phyloP scores from a whole-genome alignment of 495 filamentous ascomycete genomes.

The Parathielavia appendiculata region DNA sequence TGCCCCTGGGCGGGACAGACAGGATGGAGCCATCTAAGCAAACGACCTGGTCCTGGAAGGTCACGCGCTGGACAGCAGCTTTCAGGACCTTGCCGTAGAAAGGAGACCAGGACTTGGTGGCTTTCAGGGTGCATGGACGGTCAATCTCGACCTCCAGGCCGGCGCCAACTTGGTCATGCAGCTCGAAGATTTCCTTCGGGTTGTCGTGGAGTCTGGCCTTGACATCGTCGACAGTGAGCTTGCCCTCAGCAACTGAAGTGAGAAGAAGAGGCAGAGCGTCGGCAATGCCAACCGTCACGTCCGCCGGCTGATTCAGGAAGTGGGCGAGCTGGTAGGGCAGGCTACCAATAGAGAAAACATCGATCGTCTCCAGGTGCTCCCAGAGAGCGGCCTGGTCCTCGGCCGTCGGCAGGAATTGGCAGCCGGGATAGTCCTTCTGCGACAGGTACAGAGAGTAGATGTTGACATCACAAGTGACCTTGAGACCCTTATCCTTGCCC shows the following conservation, averaged over 20 bases:
- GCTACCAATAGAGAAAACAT: conserved; percentile 80
- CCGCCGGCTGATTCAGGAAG: conserved; percentile 44
- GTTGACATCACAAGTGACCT: conserved; percentile 80
- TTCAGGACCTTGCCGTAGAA: conserved; percentile 66
- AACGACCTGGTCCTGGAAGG: conserved; percentile 69
- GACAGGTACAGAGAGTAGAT: conserved; percentile 77
- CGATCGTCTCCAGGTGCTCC: conserved; percentile 71
- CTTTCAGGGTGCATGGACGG: conserved; percentile 57
- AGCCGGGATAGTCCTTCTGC: conserved; percentile 67
- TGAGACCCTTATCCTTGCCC: conserved; percentile 75
- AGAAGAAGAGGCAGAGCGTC: conserved; percentile 74
- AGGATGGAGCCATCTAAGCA: conserved; percentile 68
- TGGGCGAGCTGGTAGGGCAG: conserved; percentile 73
- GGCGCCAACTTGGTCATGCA: conserved; percentile 74
- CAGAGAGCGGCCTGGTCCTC: conserved; percentile 74
- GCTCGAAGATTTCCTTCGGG: conserved; percentile 79
- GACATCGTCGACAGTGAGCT: conserved; percentile 69
- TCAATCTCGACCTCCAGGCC: conserved; percentile 72
- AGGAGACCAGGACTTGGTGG: conserved; percentile 61
- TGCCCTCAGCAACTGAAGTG: conserved; percentile 72
- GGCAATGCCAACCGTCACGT: conserved; percentile 61
- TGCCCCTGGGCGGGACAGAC: conserved; percentile 54
- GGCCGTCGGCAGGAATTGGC: conserved; percentile 58
- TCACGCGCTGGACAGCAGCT: conserved; percentile 71
- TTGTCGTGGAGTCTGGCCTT: conserved; percentile 68